A percentile compares a stretch with the other conserved stretches of the same genome.
phyloP scores from a whole-genome alignment of 768 basidiomycete species.

The Lentinula boryana region DNA sequence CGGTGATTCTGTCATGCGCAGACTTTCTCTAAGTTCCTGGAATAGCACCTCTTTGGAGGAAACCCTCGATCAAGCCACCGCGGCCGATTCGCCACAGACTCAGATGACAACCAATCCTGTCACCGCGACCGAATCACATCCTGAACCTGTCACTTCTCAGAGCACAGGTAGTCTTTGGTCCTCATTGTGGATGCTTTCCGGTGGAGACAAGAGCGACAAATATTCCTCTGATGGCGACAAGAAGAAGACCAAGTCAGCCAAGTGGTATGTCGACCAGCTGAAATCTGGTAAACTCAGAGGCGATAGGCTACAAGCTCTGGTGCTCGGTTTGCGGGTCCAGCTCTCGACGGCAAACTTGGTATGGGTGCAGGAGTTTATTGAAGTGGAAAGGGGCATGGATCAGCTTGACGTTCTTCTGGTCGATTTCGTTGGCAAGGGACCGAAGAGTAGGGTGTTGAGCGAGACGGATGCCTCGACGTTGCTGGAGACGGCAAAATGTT shows the following conservation, averaged over 20 bases:
- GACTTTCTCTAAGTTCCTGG: constrained; percentile 65
- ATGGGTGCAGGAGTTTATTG: constrained; percentile 80
- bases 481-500: constrained; percentile 70
- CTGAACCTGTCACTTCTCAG: constrained; percentile 50
- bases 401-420: constrained; percentile 53
- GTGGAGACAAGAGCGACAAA: constrained; percentile 37
- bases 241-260: constrained; percentile 35
- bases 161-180: constrained; percentile 72
- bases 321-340: constrained; percentile 80
- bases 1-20: constrained; percentile 66
- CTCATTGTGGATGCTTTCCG: constrained; percentile 71
- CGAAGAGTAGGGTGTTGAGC: constrained; percentile 50
- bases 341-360: constrained; percentile 74
- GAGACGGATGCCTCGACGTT: constrained; percentile 68
- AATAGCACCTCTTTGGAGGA: constrained; percentile 28
- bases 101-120: constrained; percentile 16
- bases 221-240: neutral
- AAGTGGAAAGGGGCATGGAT: constrained; percentile 57
- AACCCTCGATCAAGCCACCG: constrained; percentile 18
- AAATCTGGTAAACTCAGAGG: constrained; percentile 48
- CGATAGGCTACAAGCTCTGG: constrained; percentile 62
- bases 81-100: constrained; percentile 28
- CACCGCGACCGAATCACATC: constrained; percentile 21
- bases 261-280: constrained; percentile 60
- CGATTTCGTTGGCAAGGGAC: constrained; percentile 57